Conservation (phyloP, 352 stramenopile genomes). For the Pythium phragmiticola region DNA sequence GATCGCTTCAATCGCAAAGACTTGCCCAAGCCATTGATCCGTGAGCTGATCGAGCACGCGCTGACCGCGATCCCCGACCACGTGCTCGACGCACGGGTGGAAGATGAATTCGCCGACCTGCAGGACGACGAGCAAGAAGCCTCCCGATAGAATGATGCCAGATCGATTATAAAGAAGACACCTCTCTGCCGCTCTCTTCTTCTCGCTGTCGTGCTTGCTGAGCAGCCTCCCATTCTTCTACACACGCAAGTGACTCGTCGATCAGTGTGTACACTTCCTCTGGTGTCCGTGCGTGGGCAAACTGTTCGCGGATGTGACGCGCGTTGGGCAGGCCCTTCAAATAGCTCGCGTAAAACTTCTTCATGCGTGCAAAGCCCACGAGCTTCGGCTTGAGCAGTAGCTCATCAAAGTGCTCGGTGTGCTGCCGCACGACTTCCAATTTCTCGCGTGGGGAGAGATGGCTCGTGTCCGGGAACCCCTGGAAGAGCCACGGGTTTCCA, state of each 20-base stretch:
- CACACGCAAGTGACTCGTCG: constrained; percentile 44
- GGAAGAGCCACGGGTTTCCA: constrained; percentile 82
- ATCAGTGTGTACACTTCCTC: constrained; percentile 61
- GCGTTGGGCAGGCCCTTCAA: constrained; percentile 73
- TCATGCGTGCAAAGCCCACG: constrained; percentile 71
- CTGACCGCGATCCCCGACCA: constrained; percentile 67
- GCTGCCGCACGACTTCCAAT: constrained; percentile 54
- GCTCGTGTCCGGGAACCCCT: constrained; percentile 51
- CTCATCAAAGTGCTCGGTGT: constrained; percentile 72
- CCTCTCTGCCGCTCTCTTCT: constrained; percentile 2
- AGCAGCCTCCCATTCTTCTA: constrained; percentile 28
- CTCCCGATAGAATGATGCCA: neutral
- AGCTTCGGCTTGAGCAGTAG: constrained; percentile 43
- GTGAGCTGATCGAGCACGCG: constrained; percentile 71
- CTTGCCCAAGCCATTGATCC: constrained; percentile 51
- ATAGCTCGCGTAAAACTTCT: constrained; percentile 79
- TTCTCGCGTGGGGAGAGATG: constrained; percentile 54
- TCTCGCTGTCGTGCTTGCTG: constrained; percentile 9
- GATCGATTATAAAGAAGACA: neutral
- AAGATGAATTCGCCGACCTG: constrained; percentile 48
- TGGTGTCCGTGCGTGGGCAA: constrained; percentile 40
- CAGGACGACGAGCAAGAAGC: neutral
- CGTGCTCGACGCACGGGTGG: constrained; percentile 64
- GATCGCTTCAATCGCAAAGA: constrained; percentile 66
- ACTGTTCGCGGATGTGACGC: constrained; percentile 59